Conservation (phyloP, 345 rosid genomes). For the Cardiospermum halicacabum region DNA sequence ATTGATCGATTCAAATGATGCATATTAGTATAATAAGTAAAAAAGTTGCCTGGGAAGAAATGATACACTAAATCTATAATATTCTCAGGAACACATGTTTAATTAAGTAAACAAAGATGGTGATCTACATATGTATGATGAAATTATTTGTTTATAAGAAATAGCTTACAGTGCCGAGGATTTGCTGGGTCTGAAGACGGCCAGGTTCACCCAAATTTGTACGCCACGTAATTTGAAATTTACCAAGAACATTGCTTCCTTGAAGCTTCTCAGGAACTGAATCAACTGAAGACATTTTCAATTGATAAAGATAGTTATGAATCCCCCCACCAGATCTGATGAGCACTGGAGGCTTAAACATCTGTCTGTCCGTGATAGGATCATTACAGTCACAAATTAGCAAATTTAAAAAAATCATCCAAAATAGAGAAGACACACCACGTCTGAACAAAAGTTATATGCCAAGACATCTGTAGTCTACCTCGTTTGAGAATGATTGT, state of each 20-base stretch:
- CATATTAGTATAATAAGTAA: background rate
- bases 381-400: slow-evolving; percentile 3
- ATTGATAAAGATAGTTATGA: slow-evolving; percentile 75
- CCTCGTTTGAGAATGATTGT: slow-evolving; percentile 41
- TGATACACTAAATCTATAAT: too few relatives aligned
- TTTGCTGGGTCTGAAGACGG: slow-evolving; percentile 95
- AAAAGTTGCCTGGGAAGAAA: too few relatives aligned
- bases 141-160: background rate
- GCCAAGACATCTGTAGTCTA: slow-evolving; percentile 15
- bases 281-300: slow-evolving; percentile 43
- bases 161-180: slow-evolving; percentile 77
- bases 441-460: background rate
- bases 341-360: slow-evolving; percentile 64
- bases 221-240: slow-evolving; percentile 96
- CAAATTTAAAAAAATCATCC: background rate
- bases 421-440: background rate
- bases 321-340: slow-evolving; percentile 91
- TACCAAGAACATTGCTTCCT: slow-evolving; percentile 79
- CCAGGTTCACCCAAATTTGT: slow-evolving; percentile 98
- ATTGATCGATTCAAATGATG: background rate
- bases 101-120: background rate
- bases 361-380: slow-evolving; percentile 42
- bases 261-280: slow-evolving; percentile 46
- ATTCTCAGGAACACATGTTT: background rate
- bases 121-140: background rate